phyloP scores from a whole-genome alignment of 139 green algal species.

The Chlamydomonas applanata region DNA sequence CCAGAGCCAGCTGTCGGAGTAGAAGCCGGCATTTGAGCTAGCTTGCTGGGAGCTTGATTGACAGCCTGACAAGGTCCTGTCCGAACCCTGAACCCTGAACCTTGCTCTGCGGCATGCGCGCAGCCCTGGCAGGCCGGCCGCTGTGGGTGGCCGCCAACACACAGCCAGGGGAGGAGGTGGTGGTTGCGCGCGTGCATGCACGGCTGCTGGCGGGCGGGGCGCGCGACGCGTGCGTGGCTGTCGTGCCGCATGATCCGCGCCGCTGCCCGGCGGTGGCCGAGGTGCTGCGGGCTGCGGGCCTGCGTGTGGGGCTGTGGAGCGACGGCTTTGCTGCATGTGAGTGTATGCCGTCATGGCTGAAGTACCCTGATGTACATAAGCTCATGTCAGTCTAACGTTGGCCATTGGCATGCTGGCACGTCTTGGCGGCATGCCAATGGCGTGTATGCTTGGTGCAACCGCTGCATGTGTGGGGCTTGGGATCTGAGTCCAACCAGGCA shows the following conservation, averaged over 20 bases:
- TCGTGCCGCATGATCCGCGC: conserved; percentile 26
- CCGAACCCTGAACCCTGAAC: too few species aligned
- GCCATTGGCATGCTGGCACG: neutral
- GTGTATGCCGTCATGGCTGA: neutral
- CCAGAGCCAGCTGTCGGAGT: too few species aligned
- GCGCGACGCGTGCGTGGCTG: neutral
- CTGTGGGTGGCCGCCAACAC: conserved; percentile 54
- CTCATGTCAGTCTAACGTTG: too few species aligned
- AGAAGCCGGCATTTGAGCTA: too few species aligned
- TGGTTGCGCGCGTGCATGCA: conserved; percentile 31
- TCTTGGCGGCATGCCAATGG: neutral
- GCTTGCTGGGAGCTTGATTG: too few species aligned
- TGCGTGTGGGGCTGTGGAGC: conserved; percentile 24
- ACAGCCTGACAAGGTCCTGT: too few species aligned
- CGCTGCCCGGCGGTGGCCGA: conserved; percentile 9
- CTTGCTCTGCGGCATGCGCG: too few species aligned
- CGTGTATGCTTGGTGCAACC: too few species aligned
- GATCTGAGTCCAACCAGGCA: neutral
- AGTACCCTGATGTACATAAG: too few species aligned
- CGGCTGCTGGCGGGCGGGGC: conserved; percentile 9
- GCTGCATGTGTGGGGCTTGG: too few species aligned
- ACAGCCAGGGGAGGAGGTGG: conserved; percentile 38
- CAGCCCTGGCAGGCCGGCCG: conserved; percentile 35
- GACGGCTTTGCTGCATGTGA: conserved; percentile 1
- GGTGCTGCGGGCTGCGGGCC: neutral